Conservation (phyloP, 352 stramenopile genomes). For the Globisporangium rhizosaccharum region DNA sequence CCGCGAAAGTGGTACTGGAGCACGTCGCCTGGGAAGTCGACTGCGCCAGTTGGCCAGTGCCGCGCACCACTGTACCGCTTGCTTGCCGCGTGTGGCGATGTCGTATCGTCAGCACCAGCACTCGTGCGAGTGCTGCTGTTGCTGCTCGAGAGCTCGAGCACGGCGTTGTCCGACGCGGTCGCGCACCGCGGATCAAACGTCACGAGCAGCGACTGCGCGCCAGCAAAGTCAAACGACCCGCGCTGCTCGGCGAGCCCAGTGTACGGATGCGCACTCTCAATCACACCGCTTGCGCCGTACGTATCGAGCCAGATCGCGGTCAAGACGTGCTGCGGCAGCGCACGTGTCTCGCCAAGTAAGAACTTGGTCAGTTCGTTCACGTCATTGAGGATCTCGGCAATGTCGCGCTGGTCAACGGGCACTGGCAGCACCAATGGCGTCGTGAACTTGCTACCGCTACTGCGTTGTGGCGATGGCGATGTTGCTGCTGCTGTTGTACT, state of each 20-base stretch:
- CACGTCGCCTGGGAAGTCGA: constrained; percentile 53
- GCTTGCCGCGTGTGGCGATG: constrained; percentile 13
- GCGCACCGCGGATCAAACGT: constrained; percentile 67
- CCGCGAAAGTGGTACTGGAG: constrained; percentile 58
- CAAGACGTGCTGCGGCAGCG: constrained; percentile 49
- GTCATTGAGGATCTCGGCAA: constrained; percentile 46
- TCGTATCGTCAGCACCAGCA: constrained; percentile 5
- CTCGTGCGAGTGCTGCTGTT: constrained; percentile 9
- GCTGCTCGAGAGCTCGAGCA: constrained; percentile 15
- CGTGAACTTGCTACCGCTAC: not conserved
- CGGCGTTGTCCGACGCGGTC: constrained; percentile 17
- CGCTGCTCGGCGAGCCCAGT: constrained; percentile 15
- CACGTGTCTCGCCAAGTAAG: constrained; percentile 41
- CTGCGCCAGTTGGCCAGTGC: constrained; percentile 40
- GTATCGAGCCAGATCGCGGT: constrained; percentile 74
- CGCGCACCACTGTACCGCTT: constrained; percentile 32
- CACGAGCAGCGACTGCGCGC: constrained; percentile 45
- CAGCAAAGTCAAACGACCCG: constrained; percentile 44
- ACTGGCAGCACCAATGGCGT: constrained; percentile 32
- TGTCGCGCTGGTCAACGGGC: constrained; percentile 32
- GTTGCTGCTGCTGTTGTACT: not conserved
- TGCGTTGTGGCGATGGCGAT: not conserved
- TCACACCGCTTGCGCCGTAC: constrained; percentile 50
- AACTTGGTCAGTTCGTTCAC: constrained; percentile 50
- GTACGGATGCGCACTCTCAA: constrained; percentile 72